A percentile compares a stretch with the other conserved stretches of the same genome.
phyloP scores from a whole-genome alignment of 2,329 filamentous ascomycete species.

The Chaetomiaceae sp. region DNA sequence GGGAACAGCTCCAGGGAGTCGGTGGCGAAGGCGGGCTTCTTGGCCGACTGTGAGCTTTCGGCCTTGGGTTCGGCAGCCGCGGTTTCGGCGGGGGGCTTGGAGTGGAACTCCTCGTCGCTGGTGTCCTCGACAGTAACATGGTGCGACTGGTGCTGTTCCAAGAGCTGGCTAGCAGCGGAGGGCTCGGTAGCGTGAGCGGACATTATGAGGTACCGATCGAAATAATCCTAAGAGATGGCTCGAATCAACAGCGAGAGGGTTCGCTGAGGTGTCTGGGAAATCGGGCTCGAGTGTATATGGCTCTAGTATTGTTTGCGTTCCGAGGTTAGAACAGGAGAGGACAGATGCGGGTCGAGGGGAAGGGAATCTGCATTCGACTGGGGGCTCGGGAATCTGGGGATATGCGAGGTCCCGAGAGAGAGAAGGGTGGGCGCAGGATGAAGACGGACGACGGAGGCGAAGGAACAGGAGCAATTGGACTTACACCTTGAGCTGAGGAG shows the following conservation, averaged over 20 bases:
- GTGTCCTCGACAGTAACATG: constrained; percentile 74
- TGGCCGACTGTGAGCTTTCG: constrained; percentile 52
- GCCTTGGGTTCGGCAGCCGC: constrained; percentile 41
- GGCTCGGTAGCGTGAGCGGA: constrained; percentile 38
- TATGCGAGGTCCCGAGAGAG: no score
- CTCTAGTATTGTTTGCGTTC: background rate
- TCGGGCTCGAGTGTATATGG: no score
- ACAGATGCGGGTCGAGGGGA: no score
- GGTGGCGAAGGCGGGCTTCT: constrained; percentile 69
- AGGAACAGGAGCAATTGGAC: background rate
- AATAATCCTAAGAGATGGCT: constrained; percentile 20
- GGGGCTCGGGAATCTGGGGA: no score
- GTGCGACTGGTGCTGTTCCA: constrained; percentile 56
- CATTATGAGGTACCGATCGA: constrained; percentile 23
- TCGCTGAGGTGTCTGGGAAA: background rate
- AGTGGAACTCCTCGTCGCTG: constrained; percentile 69
- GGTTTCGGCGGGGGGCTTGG: constrained; percentile 28
- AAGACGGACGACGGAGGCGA: background rate
- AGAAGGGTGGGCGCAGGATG: no score
- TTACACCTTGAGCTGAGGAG: background rate
- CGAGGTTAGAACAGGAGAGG: no score
- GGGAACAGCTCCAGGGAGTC: constrained; percentile 90
- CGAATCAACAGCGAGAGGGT: constrained; percentile 14
- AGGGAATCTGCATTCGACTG: no score
- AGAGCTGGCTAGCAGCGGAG: constrained; percentile 57